phyloP scores from a whole-genome alignment of 2,329 filamentous ascomycete species.

The Furcasterigmium sp. region DNA sequence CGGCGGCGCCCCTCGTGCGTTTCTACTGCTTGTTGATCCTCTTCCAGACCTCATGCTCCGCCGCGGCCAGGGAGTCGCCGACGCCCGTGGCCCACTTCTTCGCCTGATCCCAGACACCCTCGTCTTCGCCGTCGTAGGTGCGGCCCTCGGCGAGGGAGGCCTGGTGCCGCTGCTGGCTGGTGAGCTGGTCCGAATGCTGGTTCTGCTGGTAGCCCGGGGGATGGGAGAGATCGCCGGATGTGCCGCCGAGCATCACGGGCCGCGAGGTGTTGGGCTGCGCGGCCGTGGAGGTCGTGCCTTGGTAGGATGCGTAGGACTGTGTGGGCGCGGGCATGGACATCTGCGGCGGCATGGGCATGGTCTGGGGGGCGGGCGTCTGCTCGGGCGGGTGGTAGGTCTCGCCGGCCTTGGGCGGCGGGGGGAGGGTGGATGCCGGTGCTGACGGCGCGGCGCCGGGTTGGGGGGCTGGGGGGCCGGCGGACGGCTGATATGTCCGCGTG shows the following conservation, averaged over 20 bases:
- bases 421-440: slow-evolving; percentile 25
- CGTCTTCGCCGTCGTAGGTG: slow-evolving; percentile 22
- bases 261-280: slow-evolving; percentile 20
- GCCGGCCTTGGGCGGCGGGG: slow-evolving; percentile 47
- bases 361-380: slow-evolving; percentile 23
- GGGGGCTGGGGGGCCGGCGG: slow-evolving; percentile 43
- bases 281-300: slow-evolving; percentile 37
- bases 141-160: slow-evolving; percentile 20
- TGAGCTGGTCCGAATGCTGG: slow-evolving; percentile 44
- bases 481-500: slow-evolving; percentile 26
- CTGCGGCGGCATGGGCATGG: slow-evolving; percentile 36
- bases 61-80: slow-evolving; percentile 51
- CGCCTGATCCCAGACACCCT: slow-evolving; percentile 49
- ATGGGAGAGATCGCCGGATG: slow-evolving; percentile 29
- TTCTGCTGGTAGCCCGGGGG: slow-evolving; percentile 55
- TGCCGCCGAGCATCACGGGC: slow-evolving; percentile 18
- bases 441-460: slow-evolving; percentile 50
- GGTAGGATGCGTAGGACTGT: slow-evolving; percentile 32
- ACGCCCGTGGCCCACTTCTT: slow-evolving; percentile 54
- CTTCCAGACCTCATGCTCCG: slow-evolving; percentile 58
- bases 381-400: slow-evolving; percentile 34
- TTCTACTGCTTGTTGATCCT: slow-evolving; percentile 56
- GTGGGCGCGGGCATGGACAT: slow-evolving; percentile 47
- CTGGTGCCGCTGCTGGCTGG: slow-evolving; percentile 38
- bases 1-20: no score